Evolutionary conservation across 148 eudicot genomes (phyloP), one percentile per base, ranked within the genome.

Genomic region (Simmondsia chinensis): DNA sequence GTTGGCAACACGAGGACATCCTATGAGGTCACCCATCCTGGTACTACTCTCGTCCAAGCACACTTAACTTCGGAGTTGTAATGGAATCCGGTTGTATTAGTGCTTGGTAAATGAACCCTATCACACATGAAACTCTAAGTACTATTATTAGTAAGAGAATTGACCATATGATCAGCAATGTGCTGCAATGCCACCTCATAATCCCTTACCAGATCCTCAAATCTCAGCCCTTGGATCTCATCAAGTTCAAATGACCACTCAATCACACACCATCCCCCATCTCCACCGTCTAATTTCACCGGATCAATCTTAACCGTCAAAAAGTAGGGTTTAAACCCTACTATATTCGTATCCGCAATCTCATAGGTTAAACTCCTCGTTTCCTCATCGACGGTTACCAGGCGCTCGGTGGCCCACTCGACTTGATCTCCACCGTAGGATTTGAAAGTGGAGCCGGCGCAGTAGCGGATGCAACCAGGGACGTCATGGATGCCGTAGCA

Each of bases 381-480:
- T 1, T 8, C 53, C 0, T 63, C 79, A 57, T 83, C 79, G 26
- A 80, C 59, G 23, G 71, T 71, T 44, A 58, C 36, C 12, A 88
- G 9, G 48, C 72, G 70, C 74, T 83, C 96, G 37, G 56, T 88
- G 14, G 77, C 57, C 96, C 94, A 88, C 33, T 72, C 68, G 6
- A 52, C 24, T 1, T 25, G 21, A 7, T 55, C 42, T 31, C 28
- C 68, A 16, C 45, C 57, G 57, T 36, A 28, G 22, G 61, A 24
- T 7, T 10, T 23, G 58, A 83, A 43, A 2, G 69, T 39, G n/a
- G 48, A 71, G 25, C 94, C 94, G 16, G 66, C 50, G 34, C 84
- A 77, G 53, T 63, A 73, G 4, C 97, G 71, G 36, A 78, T 64
- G 58, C 91, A 80, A 6, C 94, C 87, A 3, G 72, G 63, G 59